These are phyloP conservation scores for Vigna angularis DNA, from an alignment of 306 rosid species.

Conservation along the genomic window DNA sequence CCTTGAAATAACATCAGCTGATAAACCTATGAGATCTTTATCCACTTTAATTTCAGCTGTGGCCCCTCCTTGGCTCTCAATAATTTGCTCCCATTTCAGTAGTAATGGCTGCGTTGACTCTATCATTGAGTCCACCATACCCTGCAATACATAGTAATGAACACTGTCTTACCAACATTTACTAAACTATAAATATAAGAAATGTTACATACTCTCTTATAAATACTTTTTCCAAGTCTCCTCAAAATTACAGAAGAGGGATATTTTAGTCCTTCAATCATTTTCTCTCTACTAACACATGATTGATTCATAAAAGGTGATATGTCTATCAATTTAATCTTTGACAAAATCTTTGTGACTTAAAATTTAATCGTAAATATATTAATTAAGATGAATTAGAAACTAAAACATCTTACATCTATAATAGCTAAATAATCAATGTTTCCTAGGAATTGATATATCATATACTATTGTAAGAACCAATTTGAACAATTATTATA, in stretches of 20 bases:
- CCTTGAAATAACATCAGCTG: constrained; percentile 93
- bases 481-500: background rate
- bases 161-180: background rate
- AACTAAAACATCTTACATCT: background rate
- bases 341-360: too few relatives aligned
- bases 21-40: constrained; percentile 65
- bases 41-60: constrained; percentile 73
- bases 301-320: too few relatives aligned
- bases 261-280: too few relatives aligned
- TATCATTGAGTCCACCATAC: constrained; percentile 79
- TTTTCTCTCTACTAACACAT: too few relatives aligned
- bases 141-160: constrained; percentile 56
- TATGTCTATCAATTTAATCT: too few relatives aligned
- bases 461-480: background rate
- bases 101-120: constrained; percentile 69
- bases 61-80: constrained; percentile 54
- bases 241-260: too few relatives aligned
- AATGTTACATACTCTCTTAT: too few relatives aligned
- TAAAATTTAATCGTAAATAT: too few relatives aligned
- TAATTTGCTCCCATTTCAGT: constrained; percentile 62
- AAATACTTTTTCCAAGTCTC: background rate
- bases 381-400: too few relatives aligned
- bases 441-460: background rate
- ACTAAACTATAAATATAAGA: too few relatives aligned
- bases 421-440: background rate